Conservation (phyloP, 2,329 filamentous ascomycete genomes). For the Beauveria varroae region DNA sequence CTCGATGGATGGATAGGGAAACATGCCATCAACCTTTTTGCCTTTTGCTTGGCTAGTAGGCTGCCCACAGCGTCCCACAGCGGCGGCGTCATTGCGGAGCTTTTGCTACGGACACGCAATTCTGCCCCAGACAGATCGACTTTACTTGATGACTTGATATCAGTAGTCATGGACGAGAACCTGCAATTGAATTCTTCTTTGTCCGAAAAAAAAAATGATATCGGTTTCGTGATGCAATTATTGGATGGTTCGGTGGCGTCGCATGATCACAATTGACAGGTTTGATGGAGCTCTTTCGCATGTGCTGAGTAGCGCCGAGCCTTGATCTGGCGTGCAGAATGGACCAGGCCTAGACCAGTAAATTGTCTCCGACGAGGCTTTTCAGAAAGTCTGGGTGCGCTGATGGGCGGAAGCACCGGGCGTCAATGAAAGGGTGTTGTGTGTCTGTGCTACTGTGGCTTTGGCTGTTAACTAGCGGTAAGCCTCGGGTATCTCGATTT, state of each 20-base stretch:
- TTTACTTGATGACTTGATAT: not conserved
- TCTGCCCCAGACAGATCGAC: slow-evolving; percentile 1
- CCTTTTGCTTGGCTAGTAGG: not conserved
- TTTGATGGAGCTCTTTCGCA: not conserved
- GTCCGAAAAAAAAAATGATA: too few species aligned
- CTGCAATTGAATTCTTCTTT: not conserved
- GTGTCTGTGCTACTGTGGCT: not conserved
- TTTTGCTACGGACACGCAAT: not conserved
- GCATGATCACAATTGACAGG: not conserved
- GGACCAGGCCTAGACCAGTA: slow-evolving; percentile 1
- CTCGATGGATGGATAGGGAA: not conserved
- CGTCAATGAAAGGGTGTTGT: not conserved
- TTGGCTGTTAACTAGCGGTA: not conserved
- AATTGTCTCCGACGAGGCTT: not conserved
- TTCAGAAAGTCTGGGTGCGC: not conserved
- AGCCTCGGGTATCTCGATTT: not conserved
- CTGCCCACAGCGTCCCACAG: slow-evolving; percentile 1
- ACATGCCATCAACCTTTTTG: not conserved
- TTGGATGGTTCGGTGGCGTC: not conserved
- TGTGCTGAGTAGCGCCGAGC: not conserved
- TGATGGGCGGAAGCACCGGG: not conserved
- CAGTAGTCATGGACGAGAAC: not conserved
- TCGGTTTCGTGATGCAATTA: not conserved
- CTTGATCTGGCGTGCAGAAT: not conserved
- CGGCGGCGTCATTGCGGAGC: slow-evolving; percentile 6